These are phyloP conservation scores for Colletotrichum somersetense DNA, from an alignment of 2,329 filamentous ascomycete species.

Conservation along the genomic window DNA sequence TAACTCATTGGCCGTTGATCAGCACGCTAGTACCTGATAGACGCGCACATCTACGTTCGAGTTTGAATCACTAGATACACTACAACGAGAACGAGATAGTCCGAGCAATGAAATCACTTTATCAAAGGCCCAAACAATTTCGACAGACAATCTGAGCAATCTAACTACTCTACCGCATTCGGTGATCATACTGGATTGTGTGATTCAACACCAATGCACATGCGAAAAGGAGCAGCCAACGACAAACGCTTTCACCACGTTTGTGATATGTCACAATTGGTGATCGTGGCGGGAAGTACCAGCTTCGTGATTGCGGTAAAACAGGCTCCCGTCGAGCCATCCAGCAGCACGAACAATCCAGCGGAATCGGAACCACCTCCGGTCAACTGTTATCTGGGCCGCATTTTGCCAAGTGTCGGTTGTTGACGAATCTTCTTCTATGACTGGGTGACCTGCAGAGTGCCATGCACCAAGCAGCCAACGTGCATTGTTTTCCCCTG, in stretches of 20 bases:
- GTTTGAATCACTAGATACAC: rapidly evolving
- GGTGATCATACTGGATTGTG: no score
- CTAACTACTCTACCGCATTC: not conserved
- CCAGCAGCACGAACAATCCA: not conserved
- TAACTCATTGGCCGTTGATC: not conserved
- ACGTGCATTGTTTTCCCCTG: not conserved
- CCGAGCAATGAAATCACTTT: not conserved
- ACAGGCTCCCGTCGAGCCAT: not conserved
- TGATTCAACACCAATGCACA: not conserved
- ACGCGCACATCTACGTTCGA: not conserved
- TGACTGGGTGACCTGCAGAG: not conserved
- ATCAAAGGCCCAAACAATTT: rapidly evolving
- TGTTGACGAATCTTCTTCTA: not conserved
- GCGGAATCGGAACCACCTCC: no score
- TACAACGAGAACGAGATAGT: not conserved
- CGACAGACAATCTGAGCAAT: not conserved
- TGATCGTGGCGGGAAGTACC: no score
- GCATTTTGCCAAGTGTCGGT: not conserved
- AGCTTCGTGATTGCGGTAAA: no score
- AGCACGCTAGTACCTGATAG: not conserved
- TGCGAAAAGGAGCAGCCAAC: no score
- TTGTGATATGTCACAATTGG: not conserved
- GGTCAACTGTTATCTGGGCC: not conserved
- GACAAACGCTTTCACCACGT: not conserved
- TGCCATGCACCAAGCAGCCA: not conserved